Conservation (phyloP, 1,284 basidiomycete genomes). For the Rhizoctonia solani region DNA sequence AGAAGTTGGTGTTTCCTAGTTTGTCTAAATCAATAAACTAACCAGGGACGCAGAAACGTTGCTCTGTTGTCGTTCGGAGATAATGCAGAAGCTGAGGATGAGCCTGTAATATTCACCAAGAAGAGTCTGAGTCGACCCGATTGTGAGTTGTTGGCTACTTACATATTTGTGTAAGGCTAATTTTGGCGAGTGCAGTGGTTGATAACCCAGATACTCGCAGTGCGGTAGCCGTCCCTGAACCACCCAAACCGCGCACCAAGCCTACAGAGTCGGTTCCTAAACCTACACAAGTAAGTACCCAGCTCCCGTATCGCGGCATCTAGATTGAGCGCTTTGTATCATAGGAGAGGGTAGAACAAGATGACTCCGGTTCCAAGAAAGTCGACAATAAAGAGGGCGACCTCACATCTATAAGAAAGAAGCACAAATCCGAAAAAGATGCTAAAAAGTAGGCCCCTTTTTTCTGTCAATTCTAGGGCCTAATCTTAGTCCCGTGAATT, state of each 20-base stretch:
- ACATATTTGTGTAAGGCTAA: not conserved
- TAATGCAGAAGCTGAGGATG: slow-evolving; percentile 66
- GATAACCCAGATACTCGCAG: slow-evolving; percentile 47
- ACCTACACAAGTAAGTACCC: slow-evolving; percentile 35
- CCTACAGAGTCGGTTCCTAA: slow-evolving; percentile 39
- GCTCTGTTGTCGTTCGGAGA: slow-evolving; percentile 86
- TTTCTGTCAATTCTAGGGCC: slow-evolving; percentile 8
- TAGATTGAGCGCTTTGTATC: too few species aligned
- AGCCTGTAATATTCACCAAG: slow-evolving; percentile 62
- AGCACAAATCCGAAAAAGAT: slow-evolving; percentile 69
- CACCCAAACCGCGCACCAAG: slow-evolving; percentile 32
- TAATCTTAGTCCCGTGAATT: not conserved
- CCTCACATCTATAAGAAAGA: slow-evolving; percentile 69
- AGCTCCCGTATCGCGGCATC: not conserved
- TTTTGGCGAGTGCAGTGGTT: slow-evolving; percentile 53
- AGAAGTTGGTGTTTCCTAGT: slow-evolving; percentile 63
- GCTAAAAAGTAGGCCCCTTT: slow-evolving; percentile 55
- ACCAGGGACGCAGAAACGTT: slow-evolving; percentile 65
- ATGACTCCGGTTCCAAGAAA: slow-evolving; percentile 46
- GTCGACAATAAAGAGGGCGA: slow-evolving; percentile 55
- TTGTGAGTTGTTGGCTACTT: slow-evolving; percentile 55
- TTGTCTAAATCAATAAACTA: not conserved
- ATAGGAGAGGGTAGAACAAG: not conserved
- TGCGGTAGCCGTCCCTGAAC: slow-evolving; percentile 38
- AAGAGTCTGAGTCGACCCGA: slow-evolving; percentile 81